Evolutionary conservation across 139 green algal species (phyloP).

Genomic region (Tetraselmis chui): DNA sequence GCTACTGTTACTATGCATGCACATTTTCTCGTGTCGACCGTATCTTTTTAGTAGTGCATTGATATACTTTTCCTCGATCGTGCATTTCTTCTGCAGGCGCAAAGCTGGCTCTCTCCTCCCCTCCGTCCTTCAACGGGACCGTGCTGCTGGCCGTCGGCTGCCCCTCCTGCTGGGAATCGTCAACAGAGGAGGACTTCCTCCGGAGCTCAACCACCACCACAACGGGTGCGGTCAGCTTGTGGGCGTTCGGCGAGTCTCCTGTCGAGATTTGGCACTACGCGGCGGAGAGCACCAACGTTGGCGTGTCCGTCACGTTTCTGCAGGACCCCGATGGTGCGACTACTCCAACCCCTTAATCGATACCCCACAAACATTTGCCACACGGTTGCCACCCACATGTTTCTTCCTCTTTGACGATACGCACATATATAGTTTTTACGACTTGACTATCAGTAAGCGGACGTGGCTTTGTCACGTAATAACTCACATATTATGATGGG

Average conservation of each 20-base stretch:
- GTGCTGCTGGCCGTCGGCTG: not conserved
- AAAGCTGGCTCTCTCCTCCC: not conserved
- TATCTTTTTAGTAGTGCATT: too few relatives aligned
- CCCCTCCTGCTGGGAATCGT: not conserved
- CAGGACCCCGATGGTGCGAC: not conserved
- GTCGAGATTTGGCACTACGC: not conserved
- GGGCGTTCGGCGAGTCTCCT: not conserved
- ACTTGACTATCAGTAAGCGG: not conserved
- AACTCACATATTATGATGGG: too few relatives aligned
- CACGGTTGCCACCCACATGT: too few relatives aligned
- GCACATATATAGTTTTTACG: not conserved
- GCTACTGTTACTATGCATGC: not conserved
- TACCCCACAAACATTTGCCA: too few relatives aligned
- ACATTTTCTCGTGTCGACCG: too few relatives aligned
- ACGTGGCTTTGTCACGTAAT: too few relatives aligned
- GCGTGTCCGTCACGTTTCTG: not conserved
- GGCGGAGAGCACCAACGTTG: not conserved
- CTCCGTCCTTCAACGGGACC: not conserved
- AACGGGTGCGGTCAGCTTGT: not conserved
- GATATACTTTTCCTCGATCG: too few relatives aligned
- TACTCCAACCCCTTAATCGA: not conserved
- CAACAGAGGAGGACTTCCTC: not conserved
- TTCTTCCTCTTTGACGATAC: not conserved
- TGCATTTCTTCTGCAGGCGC: not conserved
- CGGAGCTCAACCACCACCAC: too few relatives aligned